Percentiles rank a stretch among this genome's conserved stretches.
These are phyloP conservation scores for Monosporozyma aerobia DNA, from an alignment of 805 yeast genomes.

Conservation along the genomic window DNA sequence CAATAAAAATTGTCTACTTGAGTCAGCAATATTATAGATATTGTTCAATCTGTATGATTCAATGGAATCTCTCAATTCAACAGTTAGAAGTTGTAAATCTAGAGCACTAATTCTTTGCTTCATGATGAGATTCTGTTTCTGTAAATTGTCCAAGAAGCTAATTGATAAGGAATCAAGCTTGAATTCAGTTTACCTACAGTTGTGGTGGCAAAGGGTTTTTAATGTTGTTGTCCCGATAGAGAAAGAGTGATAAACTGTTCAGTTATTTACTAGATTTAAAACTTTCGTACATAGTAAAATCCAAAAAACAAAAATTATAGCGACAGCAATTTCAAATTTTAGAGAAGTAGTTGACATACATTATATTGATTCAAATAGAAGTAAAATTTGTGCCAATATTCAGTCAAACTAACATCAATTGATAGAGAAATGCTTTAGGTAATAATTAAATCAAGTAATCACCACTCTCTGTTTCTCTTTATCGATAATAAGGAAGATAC, in stretches of 20 bases:
- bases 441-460: no score
- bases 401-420: no score
- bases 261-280: background rate
- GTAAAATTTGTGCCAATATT: no score
- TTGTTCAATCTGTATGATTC: constrained; percentile 69
- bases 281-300: background rate
- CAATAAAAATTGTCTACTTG: constrained; percentile 62
- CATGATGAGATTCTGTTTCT: constrained; percentile 11
- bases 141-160: background rate
- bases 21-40: constrained; percentile 69
- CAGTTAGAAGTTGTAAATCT: constrained; percentile 63
- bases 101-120: constrained; percentile 82
- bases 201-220: no score
- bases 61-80: constrained; percentile 52
- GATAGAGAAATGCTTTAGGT: no score
- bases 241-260: background rate
- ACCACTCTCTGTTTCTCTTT: no score
- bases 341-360: background rate
- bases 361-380: no score
- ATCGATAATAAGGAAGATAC: no score
- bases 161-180: background rate
- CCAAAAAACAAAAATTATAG: background rate
- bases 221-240: background rate
- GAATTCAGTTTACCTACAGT: background rate
- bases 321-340: background rate